phyloP scores from a whole-genome alignment of 306 rosid species.

The Canavalia gladiata region DNA sequence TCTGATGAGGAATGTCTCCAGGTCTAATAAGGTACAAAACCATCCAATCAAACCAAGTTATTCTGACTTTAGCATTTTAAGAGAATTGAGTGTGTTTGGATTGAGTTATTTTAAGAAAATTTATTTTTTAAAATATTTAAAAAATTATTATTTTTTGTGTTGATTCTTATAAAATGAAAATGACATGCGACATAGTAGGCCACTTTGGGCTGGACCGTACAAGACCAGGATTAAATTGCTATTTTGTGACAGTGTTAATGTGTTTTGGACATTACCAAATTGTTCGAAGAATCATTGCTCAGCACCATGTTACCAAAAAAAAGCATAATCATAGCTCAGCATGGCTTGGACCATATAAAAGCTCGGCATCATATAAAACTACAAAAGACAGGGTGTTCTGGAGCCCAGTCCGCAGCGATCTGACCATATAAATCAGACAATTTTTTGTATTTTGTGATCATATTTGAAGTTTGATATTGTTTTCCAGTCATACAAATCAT shows the following conservation, averaged over 20 bases:
- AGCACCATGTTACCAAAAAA: neutral
- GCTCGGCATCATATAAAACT: conserved; percentile 5
- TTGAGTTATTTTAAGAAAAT: too few relatives aligned
- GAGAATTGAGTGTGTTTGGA: too few relatives aligned
- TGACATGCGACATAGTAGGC: conserved; percentile 1
- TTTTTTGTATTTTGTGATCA: neutral
- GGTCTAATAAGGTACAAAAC: neutral
- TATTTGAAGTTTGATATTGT: neutral
- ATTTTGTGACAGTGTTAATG: neutral
- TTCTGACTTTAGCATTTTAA: too few relatives aligned
- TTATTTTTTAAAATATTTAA: too few relatives aligned
- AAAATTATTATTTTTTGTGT: neutral
- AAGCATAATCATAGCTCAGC: neutral
- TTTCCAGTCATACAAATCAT: neutral
- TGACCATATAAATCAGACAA: neutral
- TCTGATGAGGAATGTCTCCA: neutral
- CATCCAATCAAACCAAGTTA: neutral
- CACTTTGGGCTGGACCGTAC: conserved; percentile 19
- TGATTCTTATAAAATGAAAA: conserved; percentile 28
- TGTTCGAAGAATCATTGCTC: conserved; percentile 21
- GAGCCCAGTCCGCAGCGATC: conserved; percentile 18
- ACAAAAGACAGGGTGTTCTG: conserved; percentile 28
- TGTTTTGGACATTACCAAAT: conserved; percentile 23
- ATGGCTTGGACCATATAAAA: conserved; percentile 38
- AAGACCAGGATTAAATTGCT: neutral